Evolutionary conservation across 2,329 filamentous ascomycete genomes (phyloP).

Genomic region (Emergomyces africanus): DNA sequence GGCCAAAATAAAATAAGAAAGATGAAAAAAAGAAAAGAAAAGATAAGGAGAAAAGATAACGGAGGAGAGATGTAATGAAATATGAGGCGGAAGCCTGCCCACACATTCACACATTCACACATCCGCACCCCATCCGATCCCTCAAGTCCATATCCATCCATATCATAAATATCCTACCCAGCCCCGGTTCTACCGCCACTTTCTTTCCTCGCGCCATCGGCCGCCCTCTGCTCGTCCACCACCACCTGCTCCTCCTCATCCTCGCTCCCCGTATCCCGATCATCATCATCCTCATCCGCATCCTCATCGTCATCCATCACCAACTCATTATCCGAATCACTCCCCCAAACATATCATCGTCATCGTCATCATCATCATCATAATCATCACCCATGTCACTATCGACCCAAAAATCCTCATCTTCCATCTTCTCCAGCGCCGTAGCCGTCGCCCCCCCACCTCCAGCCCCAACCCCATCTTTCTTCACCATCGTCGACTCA

Average conservation of each 20-base stretch:
- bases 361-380: slow-evolving; percentile 62
- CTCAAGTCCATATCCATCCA: too few relatives aligned
- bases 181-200: too few relatives aligned
- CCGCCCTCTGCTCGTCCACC: too few relatives aligned
- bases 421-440: slow-evolving; percentile 39
- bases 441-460: background rate
- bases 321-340: slow-evolving; percentile 45
- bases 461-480: background rate
- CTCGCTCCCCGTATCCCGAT: slow-evolving; percentile 42
- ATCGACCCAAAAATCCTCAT: slow-evolving; percentile 66
- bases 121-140: too few relatives aligned
- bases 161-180: too few relatives aligned
- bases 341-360: slow-evolving; percentile 70
- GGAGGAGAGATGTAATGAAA: too few relatives aligned
- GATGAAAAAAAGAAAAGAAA: background rate
- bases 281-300: slow-evolving; percentile 29
- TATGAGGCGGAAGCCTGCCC: too few relatives aligned
- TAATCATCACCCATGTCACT: slow-evolving; percentile 59
- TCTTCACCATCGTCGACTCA: slow-evolving; percentile 36
- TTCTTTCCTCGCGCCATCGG: too few relatives aligned
- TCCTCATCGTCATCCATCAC: slow-evolving; percentile 29
- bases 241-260: background rate
- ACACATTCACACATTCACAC: too few relatives aligned
- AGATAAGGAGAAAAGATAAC: too few relatives aligned
- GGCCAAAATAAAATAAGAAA: background rate